Conservation (phyloP, 1,284 basidiomycete species). For the Porogramme epimiltina region DNA sequence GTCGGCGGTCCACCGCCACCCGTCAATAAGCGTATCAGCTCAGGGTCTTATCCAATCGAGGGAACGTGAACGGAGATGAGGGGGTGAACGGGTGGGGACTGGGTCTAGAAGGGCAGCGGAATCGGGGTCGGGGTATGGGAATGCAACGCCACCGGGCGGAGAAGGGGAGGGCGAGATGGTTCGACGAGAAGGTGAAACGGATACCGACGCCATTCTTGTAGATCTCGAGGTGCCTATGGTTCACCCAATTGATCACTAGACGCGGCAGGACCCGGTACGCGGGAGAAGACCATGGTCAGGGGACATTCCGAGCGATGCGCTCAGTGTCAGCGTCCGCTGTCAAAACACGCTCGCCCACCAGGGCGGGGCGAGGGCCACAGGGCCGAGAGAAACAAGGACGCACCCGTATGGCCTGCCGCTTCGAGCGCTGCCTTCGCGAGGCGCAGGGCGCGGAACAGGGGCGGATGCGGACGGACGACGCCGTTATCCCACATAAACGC, state of each 20-base stretch:
- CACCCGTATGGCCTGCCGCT: slow-evolving; percentile 50
- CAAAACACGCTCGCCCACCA: neutral
- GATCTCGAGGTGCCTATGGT: slow-evolving; percentile 54
- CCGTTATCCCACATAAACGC: slow-evolving; percentile 52
- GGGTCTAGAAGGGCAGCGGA: no score
- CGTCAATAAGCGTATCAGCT: no score
- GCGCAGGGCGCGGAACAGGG: slow-evolving; percentile 49
- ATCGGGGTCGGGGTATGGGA: no score
- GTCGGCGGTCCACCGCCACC: no score
- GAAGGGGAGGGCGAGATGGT: neutral
- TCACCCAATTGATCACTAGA: slow-evolving; percentile 62
- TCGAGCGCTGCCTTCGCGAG: slow-evolving; percentile 47
- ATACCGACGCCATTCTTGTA: slow-evolving; percentile 49
- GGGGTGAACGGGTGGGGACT: no score
- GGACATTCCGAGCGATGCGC: neutral
- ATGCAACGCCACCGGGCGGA: neutral
- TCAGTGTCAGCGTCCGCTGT: no score
- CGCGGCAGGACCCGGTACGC: neutral
- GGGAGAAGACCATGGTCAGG: neutral
- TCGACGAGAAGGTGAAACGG: neutral
- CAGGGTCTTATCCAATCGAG: no score
- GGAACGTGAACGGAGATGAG: no score
- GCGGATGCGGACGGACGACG: slow-evolving; percentile 51
- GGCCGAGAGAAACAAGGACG: neutral
- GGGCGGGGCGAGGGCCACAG: no score